phyloP scores from a whole-genome alignment of 106 monocot species.

The Gastrodia elata region DNA sequence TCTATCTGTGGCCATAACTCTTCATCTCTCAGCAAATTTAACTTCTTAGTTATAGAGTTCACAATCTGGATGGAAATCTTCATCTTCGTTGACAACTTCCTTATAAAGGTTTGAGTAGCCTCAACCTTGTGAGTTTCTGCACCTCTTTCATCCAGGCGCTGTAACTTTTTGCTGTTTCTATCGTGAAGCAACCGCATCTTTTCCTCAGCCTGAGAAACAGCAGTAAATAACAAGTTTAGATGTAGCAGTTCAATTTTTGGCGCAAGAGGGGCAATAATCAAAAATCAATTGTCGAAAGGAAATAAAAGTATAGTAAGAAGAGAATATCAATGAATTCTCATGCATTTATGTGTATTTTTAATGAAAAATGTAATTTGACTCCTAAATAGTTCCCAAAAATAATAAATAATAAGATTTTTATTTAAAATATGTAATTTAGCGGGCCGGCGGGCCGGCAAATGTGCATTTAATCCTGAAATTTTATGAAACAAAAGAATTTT shows the following conservation, averaged over 20 bases:
- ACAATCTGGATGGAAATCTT: constrained; percentile 75
- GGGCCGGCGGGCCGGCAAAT: too few relatives aligned
- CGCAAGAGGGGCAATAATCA: neutral
- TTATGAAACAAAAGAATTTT: too few relatives aligned
- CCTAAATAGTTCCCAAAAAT: too few relatives aligned
- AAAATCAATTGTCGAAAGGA: too few relatives aligned
- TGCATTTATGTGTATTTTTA: too few relatives aligned
- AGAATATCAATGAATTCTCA: too few relatives aligned
- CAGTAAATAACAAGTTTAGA: neutral
- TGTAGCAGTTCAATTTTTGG: neutral
- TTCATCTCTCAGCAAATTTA: constrained; percentile 72
- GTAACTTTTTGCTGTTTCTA: constrained; percentile 43
- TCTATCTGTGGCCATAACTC: constrained; percentile 79
- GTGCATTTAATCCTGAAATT: too few relatives aligned
- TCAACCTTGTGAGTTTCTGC: constrained; percentile 68
- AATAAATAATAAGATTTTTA: too few relatives aligned
- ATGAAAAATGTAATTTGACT: too few relatives aligned
- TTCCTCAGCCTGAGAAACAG: constrained; percentile 56
- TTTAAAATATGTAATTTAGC: too few relatives aligned
- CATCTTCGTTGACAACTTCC: constrained; percentile 72
- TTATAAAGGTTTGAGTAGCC: constrained; percentile 39
- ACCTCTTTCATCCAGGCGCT: constrained; percentile 56
- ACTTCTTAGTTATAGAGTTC: constrained; percentile 57
- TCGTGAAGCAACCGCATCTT: constrained; percentile 61
- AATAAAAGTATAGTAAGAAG: too few relatives aligned